Evolutionary conservation across 164 flowering plant species (phyloP).

Genomic region (Vitis labrusca): DNA sequence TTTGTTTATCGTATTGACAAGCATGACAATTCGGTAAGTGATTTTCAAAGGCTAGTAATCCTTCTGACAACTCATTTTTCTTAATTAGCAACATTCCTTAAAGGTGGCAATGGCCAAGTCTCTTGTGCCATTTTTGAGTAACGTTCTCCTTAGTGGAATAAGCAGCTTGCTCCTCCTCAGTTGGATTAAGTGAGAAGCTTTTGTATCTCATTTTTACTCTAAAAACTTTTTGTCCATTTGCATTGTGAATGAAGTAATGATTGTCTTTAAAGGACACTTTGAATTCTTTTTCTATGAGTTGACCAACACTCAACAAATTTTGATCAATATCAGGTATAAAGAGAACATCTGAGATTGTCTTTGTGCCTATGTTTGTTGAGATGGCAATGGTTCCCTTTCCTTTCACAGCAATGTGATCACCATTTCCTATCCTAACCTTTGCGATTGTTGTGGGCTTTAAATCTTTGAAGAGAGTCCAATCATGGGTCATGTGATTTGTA

Average conservation of each 20-base stretch:
- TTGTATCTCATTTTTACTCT: constrained; percentile 9
- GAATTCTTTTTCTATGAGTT: too few species aligned
- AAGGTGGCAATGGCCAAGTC: constrained; percentile 2
- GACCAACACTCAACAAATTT: too few species aligned
- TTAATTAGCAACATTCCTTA: background rate
- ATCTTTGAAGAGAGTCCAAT: background rate
- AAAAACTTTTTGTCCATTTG: too few species aligned
- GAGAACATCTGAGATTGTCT: too few species aligned
- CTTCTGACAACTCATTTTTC: background rate
- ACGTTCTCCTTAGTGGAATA: background rate
- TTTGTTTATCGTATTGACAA: constrained; percentile 9
- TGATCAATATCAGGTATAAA: too few species aligned
- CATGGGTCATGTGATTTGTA: constrained; percentile 14
- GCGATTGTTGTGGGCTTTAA: background rate
- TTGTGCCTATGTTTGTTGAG: background rate
- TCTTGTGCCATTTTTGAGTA: constrained; percentile 8
- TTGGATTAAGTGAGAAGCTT: constrained; percentile 13
- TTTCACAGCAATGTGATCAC: background rate
- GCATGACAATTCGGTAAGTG: constrained; percentile 7
- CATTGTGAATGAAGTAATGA: too few species aligned
- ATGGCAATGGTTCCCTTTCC: constrained; percentile 9
- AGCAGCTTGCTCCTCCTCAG: background rate
- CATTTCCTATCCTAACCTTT: constrained; percentile 7
- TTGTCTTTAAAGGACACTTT: too few species aligned
- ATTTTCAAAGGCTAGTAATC: background rate